Evolutionary conservation across 495 filamentous ascomycete genomes (phyloP), one percentile per base, ranked within the genome.

Genomic region (Podospora comata): DNA sequence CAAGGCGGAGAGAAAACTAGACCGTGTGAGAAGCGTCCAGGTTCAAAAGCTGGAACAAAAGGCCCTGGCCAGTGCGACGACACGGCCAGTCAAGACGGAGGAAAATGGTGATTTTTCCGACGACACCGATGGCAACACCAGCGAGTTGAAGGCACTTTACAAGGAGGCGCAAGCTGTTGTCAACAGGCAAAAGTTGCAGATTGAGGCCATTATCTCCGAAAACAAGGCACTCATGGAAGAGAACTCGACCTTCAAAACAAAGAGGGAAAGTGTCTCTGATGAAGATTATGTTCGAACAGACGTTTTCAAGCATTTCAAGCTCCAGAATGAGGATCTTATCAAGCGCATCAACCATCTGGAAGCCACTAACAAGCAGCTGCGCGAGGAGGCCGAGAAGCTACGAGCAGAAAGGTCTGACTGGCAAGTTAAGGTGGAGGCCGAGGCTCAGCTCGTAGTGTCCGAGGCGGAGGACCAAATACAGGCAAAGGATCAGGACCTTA

Each of bases 11-110:
- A 94, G 94, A 80, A 92, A 91, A 76, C 84, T 97, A 18, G 95
- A 99, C 76, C 88, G 95, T 44, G 87, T 89, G 6, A 91, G 89
- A 75, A 97, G 94, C 73, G 79, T 89, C 61, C 91, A 94, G 59
- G 92, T 97, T n/a, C 89, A 91, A 65, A 97, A 96, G 74, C 80
- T 98, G 65, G 96, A 98, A 75, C 91, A 90, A 70, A 92, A 97
- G 78, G 92, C 92, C 20, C 87, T 94, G 67, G 82, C 90, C 62
- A 85, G 85, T 48, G 76, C 82, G 26, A 80, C 84, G 1, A 84
- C 82, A 20, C 85, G 79, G 69, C 84, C 81, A 72, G 76, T 85
- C 39, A 78, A 78, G 2, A 82, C 82, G 68, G 80, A 87, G 28
- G 84, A 88, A 59, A 84, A 84, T 64, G 87, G 84, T 27, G 82